These are phyloP conservation scores for Diaporthe sp. DNA, from an alignment of 2,329 filamentous ascomycete genomes.

Conservation along the genomic window DNA sequence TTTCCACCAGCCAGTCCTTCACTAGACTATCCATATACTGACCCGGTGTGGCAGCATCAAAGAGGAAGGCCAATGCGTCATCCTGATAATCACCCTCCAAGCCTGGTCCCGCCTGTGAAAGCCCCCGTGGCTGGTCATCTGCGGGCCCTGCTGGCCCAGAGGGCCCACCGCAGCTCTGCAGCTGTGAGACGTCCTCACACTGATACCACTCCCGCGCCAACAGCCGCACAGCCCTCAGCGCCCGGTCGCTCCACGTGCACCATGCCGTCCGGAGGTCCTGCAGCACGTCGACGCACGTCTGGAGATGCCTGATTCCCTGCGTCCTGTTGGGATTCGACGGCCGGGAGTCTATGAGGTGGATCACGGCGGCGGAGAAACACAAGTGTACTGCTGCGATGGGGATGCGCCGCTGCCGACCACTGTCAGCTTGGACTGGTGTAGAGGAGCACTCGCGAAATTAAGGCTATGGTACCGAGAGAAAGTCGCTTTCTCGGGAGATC, in stretches of 20 bases:
- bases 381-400: slow-evolving; percentile 43
- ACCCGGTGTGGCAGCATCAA: neutral
- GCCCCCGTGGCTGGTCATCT: neutral
- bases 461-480: no score
- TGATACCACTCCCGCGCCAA: slow-evolving; percentile 42
- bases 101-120: neutral
- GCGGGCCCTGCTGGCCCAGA: neutral
- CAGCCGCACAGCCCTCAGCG: slow-evolving; percentile 38
- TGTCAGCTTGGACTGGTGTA: no score
- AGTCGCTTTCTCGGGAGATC: no score
- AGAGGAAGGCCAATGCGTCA: neutral
- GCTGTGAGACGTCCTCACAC: neutral
- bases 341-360: slow-evolving; percentile 44
- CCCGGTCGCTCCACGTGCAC: slow-evolving; percentile 42
- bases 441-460: no score
- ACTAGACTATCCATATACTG: slow-evolving; percentile 4
- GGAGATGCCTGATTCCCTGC: slow-evolving; percentile 38
- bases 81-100: neutral
- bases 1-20: neutral
- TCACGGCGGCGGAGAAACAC: slow-evolving; percentile 40
- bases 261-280: slow-evolving; percentile 40
- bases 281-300: slow-evolving; percentile 41
- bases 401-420: slow-evolving; percentile 38
- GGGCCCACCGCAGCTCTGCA: neutral
- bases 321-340: slow-evolving; percentile 36